Percentiles rank a stretch among this genome's conserved stretches.
Conservation (phyloP, 352 stramenopile species). For the Elongisporangium undulatum region DNA sequence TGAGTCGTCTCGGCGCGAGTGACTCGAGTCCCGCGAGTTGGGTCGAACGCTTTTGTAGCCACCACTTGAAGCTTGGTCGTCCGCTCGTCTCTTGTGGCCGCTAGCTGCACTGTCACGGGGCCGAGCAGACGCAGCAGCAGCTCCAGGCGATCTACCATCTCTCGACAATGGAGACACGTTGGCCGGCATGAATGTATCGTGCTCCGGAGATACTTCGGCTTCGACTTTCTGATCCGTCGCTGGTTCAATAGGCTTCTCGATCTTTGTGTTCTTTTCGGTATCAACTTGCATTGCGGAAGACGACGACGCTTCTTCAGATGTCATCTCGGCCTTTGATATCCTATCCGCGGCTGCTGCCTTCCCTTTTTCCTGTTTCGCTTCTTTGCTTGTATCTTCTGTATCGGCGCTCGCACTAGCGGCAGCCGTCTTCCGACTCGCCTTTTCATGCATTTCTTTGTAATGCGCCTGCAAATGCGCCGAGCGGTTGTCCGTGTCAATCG, state of each 20-base stretch:
- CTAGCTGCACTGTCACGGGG: not conserved
- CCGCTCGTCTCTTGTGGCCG: not conserved
- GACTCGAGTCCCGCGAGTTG: not conserved
- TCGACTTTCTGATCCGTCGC: not conserved
- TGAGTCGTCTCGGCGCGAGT: not conserved
- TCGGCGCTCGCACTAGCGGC: not conserved
- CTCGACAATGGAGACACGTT: not conserved
- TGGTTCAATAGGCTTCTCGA: not conserved
- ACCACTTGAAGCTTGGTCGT: not conserved
- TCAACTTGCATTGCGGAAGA: not conserved
- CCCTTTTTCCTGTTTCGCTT: not conserved
- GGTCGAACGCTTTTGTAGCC: not conserved
- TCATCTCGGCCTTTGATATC: not conserved
- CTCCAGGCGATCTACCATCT: not conserved
- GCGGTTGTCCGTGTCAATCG: conserved; percentile 35
- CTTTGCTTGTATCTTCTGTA: not conserved
- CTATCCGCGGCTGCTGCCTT: not conserved
- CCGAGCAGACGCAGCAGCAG: not conserved
- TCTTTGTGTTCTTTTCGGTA: not conserved
- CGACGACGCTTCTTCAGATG: not conserved
- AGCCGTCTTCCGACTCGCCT: conserved; percentile 33
- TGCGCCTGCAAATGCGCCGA: conserved; percentile 30
- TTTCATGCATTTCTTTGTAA: conserved; percentile 72
- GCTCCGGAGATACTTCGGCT: not conserved
- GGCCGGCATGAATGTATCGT: not conserved